Percentiles rank a stretch among this genome's conserved stretches.
Evolutionary conservation across 192 early-diverging fungal species (phyloP).

Genomic region (Umbelopsis sp.): DNA sequence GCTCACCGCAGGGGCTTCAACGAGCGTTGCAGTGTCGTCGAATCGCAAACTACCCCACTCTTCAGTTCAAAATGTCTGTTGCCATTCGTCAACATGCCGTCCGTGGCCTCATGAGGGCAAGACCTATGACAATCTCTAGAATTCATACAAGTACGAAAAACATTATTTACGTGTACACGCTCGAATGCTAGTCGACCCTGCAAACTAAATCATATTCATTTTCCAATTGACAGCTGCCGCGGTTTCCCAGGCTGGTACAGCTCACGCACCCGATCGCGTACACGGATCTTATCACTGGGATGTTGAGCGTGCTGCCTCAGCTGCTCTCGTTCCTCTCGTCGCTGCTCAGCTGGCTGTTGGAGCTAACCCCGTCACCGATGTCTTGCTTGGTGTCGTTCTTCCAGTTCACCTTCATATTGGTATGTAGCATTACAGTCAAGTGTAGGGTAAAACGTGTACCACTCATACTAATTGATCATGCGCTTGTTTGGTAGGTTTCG

Average conservation of each 20-base stretch:
- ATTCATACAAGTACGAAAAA: slow-evolving; percentile 3
- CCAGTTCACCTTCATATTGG: slow-evolving; percentile 92
- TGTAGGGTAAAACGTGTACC: slow-evolving; percentile 5
- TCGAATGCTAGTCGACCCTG: not conserved
- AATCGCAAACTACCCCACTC: slow-evolving; percentile 15
- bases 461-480: not conserved
- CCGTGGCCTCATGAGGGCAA: slow-evolving; percentile 6
- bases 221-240: slow-evolving; percentile 23
- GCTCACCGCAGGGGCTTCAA: not conserved
- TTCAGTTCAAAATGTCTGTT: slow-evolving; percentile 11
- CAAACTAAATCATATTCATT: slow-evolving; percentile 8
- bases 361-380: slow-evolving; percentile 86
- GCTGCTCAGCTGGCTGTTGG: slow-evolving; percentile 78
- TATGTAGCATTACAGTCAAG: slow-evolving; percentile 47
- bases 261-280: slow-evolving; percentile 58
- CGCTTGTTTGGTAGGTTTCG: slow-evolving; percentile 30
- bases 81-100: slow-evolving; percentile 12
- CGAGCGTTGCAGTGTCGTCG: not conserved
- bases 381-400: slow-evolving; percentile 85
- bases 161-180: not conserved
- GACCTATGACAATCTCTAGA: slow-evolving; percentile 10
- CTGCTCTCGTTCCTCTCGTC: slow-evolving; percentile 76
- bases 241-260: slow-evolving; percentile 41
- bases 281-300: slow-evolving; percentile 97
- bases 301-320: slow-evolving; percentile 84